These are phyloP conservation scores for Tylopilus balloui DNA, from an alignment of 768 basidiomycete genomes.

Conservation along the genomic window DNA sequence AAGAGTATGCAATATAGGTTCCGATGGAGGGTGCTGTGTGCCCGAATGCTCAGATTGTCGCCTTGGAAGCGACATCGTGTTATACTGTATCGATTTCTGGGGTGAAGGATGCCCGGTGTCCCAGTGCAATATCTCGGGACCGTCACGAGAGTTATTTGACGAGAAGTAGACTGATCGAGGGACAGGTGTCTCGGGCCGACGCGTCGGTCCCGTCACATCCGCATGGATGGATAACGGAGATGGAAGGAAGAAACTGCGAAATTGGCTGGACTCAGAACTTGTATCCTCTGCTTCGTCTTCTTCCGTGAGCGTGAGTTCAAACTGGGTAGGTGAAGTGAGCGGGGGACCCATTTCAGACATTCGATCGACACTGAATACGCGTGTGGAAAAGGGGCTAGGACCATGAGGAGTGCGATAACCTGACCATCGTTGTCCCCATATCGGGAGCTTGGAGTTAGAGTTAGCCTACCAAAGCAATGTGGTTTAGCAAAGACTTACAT, in stretches of 20 bases:
- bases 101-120: not conserved
- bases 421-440: slow-evolving; percentile 33
- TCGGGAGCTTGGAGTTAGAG: slow-evolving; percentile 20
- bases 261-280: slow-evolving; percentile 10
- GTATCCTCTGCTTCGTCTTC: slow-evolving; percentile 20
- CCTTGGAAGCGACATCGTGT: not conserved
- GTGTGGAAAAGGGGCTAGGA: slow-evolving; percentile 25
- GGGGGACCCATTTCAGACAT: slow-evolving; percentile 22
- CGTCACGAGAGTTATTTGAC: not conserved
- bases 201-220: not conserved
- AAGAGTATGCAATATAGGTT: not conserved
- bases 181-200: not conserved
- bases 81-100: not conserved
- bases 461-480: slow-evolving; percentile 6
- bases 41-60: not conserved
- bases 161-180: not conserved
- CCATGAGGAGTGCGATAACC: slow-evolving; percentile 21
- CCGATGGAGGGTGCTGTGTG: not conserved
- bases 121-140: not conserved
- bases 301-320: slow-evolving; percentile 13
- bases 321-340: slow-evolving; percentile 22
- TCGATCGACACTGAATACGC: slow-evolving; percentile 15
- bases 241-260: slow-evolving; percentile 7
- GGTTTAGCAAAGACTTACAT: slow-evolving; percentile 17
- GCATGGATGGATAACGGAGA: slow-evolving; percentile 8